These are phyloP conservation scores for Boletus reticulatus DNA, from an alignment of 768 basidiomycete genomes.

Conservation along the genomic window DNA sequence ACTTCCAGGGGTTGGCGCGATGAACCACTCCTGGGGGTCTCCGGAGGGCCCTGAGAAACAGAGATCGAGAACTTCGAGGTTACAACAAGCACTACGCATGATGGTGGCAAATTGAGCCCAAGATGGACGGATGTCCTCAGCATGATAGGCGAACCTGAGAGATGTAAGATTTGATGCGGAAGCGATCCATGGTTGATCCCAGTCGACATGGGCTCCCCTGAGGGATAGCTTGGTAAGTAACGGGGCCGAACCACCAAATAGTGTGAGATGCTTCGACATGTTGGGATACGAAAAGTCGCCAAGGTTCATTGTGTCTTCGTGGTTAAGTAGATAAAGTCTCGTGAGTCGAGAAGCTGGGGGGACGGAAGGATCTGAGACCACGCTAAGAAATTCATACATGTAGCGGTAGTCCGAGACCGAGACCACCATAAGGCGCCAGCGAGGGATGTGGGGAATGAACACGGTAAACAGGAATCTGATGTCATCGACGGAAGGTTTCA, in stretches of 20 bases:
- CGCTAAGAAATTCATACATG: slow-evolving; percentile 43
- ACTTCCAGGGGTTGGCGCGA: slow-evolving; percentile 15
- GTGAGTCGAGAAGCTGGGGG: slow-evolving; percentile 38
- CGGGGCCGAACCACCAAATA: slow-evolving; percentile 55
- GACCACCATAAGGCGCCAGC: slow-evolving; percentile 53
- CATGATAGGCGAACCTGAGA: slow-evolving; percentile 63
- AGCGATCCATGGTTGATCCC: slow-evolving; percentile 43
- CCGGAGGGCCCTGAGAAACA: slow-evolving; percentile 57
- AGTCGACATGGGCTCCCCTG: slow-evolving; percentile 72
- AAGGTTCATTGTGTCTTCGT: slow-evolving; percentile 37
- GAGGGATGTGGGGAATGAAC: slow-evolving; percentile 51
- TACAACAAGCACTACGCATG: slow-evolving; percentile 46
- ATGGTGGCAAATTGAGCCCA: slow-evolving; percentile 53
- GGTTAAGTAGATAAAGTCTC: slow-evolving; percentile 49
- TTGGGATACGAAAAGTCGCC: slow-evolving; percentile 5
- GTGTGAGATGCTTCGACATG: slow-evolving; percentile 39
- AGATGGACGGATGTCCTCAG: slow-evolving; percentile 61
- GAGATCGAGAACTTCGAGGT: slow-evolving; percentile 52
- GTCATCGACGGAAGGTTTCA: slow-evolving; percentile 22
- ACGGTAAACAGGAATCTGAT: slow-evolving; percentile 28
- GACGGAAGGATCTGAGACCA: slow-evolving; percentile 34
- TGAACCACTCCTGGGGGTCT: slow-evolving; percentile 36
- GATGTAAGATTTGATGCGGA: slow-evolving; percentile 34
- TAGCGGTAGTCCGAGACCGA: slow-evolving; percentile 45
- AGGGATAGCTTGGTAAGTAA: slow-evolving; percentile 47